Percentiles rank a stretch among this genome's conserved stretches.
These are phyloP conservation scores for Knoxdaviesia proteae DNA, from an alignment of 2,329 filamentous ascomycete species.

Conservation along the genomic window DNA sequence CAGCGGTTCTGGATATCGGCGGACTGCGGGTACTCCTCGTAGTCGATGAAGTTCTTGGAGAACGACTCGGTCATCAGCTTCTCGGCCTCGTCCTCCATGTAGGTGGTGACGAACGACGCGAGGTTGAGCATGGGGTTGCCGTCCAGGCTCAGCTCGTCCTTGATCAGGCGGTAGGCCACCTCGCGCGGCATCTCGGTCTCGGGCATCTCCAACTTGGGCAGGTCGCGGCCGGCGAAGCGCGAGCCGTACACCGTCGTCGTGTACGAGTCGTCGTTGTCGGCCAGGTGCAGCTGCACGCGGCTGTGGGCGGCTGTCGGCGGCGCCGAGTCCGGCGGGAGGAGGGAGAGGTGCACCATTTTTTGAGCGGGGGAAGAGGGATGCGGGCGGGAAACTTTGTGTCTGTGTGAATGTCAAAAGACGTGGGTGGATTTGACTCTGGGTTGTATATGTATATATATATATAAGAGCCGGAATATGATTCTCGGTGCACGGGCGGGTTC, in stretches of 20 bases:
- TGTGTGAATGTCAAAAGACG: not conserved
- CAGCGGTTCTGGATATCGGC: slow-evolving; percentile 84
- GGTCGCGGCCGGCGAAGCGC: slow-evolving; percentile 57
- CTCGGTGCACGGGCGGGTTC: not conserved
- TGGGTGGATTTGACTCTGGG: not conserved
- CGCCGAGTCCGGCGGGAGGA: slow-evolving; percentile 6
- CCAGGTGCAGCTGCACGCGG: slow-evolving; percentile 25
- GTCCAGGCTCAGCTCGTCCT: slow-evolving; percentile 79
- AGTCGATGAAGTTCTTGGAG: slow-evolving; percentile 89
- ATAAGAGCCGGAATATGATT: not conserved
- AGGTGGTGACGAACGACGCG: slow-evolving; percentile 86
- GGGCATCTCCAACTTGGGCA: slow-evolving; percentile 72
- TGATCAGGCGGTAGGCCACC: slow-evolving; percentile 92
- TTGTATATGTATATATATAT: not conserved
- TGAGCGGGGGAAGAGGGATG: not conserved
- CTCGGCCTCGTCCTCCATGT: slow-evolving; percentile 94
- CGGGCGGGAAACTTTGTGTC: not conserved
- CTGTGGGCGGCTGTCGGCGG: slow-evolving; percentile 10
- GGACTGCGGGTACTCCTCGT: slow-evolving; percentile 64
- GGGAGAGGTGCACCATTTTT: slow-evolving; percentile 31
- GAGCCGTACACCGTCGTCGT: slow-evolving; percentile 77
- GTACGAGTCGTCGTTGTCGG: slow-evolving; percentile 34
- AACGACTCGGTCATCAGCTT: slow-evolving; percentile 88
- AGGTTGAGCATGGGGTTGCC: slow-evolving; percentile 77
- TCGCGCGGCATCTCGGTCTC: slow-evolving; percentile 78